Evolutionary conservation across 768 basidiomycete species (phyloP), one percentile per base, ranked within the genome.

Genomic region (Hericium coralloides): DNA sequence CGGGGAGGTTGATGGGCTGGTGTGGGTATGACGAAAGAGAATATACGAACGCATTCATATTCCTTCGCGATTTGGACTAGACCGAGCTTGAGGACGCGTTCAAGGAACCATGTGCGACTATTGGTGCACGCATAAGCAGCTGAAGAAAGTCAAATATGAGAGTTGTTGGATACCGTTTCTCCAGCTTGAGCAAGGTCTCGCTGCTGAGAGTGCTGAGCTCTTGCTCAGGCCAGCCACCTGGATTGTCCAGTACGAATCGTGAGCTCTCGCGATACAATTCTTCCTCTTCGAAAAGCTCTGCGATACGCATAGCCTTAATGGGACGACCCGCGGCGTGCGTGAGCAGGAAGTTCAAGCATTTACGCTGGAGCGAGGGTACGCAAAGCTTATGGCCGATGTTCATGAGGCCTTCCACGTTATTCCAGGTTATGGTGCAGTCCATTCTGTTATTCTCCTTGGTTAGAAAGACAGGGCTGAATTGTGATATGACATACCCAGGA

Each of bases 21-120:
- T 9, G 31, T 8, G 9, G n/a, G 15, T 9, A 45, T 31, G 31
- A 31, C n/a, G 15, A 12, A 26, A 51, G 50, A 26, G 26, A 22
- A 20, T n/a, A 49, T 37, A 73, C 83, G 61, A 67, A 93, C 92
- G 66, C 95, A 97, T 81, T 90, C 87, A 65, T 97, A 97, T 65
- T 97, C 94, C 68, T 95, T 94, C n/a, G 89, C 82, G 22, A 95
- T 79, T 60, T 86, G 81, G 0, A 89, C 88, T 41, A 92, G 74
- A 2, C 92, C 92, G 10, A 98, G 82, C 68, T 97, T 97, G 60
- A 97, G 76, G 15, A 98, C 88, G 18, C 95, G 83, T 68, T 98
- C 95, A 18, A 97, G 79, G 72, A 97, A 97, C 94, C 94, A 97
- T 55, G 86, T 95, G 57, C 95, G 81, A 38, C 92, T 92, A 61